These are phyloP conservation scores for Yamadazyma diospyri DNA, from an alignment of 1,139 yeast genomes.

Conservation along the genomic window DNA sequence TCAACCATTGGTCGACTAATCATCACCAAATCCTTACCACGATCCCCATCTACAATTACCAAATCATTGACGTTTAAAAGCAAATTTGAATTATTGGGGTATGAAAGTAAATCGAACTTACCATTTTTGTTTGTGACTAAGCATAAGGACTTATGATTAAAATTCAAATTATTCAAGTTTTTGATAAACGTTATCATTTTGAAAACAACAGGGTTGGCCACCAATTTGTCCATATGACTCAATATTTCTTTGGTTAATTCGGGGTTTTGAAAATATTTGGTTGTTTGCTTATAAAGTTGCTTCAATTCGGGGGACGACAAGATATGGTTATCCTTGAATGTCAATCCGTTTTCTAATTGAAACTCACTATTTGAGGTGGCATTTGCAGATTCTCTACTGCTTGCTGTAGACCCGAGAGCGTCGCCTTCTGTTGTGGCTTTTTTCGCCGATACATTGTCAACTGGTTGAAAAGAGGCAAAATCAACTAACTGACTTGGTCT, in stretches of 20 bases:
- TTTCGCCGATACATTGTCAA: not conserved
- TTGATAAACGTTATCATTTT: conserved; percentile 40
- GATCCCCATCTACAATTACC: conserved; percentile 49
- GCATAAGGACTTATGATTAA: conserved; percentile 40
- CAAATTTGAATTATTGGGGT: conserved; percentile 47
- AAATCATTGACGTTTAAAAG: conserved; percentile 45
- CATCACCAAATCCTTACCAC: conserved; percentile 52
- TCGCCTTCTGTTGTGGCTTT: not conserved
- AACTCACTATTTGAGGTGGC: conserved; percentile 9
- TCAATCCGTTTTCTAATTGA: conserved; percentile 56
- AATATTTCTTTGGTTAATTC: conserved; percentile 31
- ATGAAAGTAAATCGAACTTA: conserved; percentile 48
- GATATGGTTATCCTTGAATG: conserved; percentile 49
- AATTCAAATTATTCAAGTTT: conserved; percentile 41
- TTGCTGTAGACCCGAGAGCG: not conserved
- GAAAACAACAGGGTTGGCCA: conserved; percentile 26
- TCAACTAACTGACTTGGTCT: conserved; percentile 46
- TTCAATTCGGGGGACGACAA: conserved; percentile 52
- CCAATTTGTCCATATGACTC: conserved; percentile 30
- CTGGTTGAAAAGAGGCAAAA: conserved; percentile 11
- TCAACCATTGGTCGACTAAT: conserved; percentile 43
- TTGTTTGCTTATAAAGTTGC: conserved; percentile 38
- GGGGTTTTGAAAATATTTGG: conserved; percentile 46
- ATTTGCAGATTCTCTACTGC: not conserved
- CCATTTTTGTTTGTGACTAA: conserved; percentile 57